A percentile compares a stretch with the other conserved stretches of the same genome.
Evolutionary conservation across 164 flowering plant species (phyloP).

Genomic region (Macadamia tetraphylla): DNA sequence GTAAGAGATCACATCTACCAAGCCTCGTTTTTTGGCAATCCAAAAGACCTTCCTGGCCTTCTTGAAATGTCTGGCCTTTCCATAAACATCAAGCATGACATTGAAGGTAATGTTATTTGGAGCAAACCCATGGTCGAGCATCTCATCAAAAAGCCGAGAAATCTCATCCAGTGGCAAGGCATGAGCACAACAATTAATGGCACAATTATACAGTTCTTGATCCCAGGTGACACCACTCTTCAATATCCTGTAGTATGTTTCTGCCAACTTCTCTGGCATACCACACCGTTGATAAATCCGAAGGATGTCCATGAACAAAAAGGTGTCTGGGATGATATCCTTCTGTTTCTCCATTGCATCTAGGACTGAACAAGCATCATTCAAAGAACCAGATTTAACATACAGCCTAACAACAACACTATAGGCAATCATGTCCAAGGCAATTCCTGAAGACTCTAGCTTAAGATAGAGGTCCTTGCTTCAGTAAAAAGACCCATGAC

Average conservation of each 20-base stretch:
- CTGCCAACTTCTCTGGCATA: conserved; percentile 50
- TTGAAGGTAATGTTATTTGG: conserved; percentile 70
- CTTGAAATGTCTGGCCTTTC: conserved; percentile 62
- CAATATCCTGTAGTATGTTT: conserved; percentile 54
- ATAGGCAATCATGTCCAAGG: conserved; percentile 70
- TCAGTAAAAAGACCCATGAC: conserved; percentile 45
- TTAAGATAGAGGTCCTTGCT: conserved; percentile 57
- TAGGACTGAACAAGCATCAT: conserved; percentile 67
- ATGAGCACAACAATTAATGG: conserved; percentile 84
- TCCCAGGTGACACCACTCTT: conserved; percentile 68
- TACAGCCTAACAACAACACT: conserved; percentile 79
- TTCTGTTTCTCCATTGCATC: conserved; percentile 58
- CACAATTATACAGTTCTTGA: conserved; percentile 81
- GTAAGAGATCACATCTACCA: conserved; percentile 72
- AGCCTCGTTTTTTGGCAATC: conserved; percentile 59
- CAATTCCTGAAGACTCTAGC: conserved; percentile 45
- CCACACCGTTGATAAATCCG: conserved; percentile 72
- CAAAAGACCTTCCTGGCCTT: conserved; percentile 57
- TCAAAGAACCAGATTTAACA: conserved; percentile 55
- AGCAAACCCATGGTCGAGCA: conserved; percentile 53
- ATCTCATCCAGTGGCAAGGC: conserved; percentile 92
- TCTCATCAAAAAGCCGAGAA: conserved; percentile 69
- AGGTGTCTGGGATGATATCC: conserved; percentile 61
- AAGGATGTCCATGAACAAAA: conserved; percentile 74
- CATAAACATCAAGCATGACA: conserved; percentile 76